Evolutionary conservation across 495 filamentous ascomycete genomes (phyloP).

Genomic region (Copromyces sp.): DNA sequence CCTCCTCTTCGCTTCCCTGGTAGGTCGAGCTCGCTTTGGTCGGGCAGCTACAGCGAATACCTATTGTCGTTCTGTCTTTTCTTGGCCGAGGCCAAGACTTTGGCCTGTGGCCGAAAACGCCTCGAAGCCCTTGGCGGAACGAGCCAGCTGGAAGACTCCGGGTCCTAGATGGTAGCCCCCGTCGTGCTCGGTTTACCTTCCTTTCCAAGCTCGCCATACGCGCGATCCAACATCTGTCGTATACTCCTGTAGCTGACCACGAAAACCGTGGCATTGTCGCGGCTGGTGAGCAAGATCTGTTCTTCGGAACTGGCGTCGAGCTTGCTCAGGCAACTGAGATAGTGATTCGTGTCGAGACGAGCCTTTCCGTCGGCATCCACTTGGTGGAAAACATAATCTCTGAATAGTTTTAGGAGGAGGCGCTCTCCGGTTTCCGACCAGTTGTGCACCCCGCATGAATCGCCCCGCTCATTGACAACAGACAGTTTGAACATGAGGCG

Average conservation of each 20-base stretch:
- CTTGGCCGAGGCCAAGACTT: not conserved
- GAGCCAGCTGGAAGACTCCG: constrained; percentile 22
- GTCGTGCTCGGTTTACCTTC: constrained; percentile 26
- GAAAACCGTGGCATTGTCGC: constrained; percentile 79
- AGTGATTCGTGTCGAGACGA: constrained; percentile 73
- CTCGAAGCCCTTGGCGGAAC: constrained; percentile 28
- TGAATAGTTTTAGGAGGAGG: constrained; percentile 87
- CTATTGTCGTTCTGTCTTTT: not conserved
- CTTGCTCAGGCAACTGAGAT: constrained; percentile 76
- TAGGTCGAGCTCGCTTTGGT: not conserved
- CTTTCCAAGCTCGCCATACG: constrained; percentile 72
- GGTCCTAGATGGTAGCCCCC: constrained; percentile 4
- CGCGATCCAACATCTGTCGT: constrained; percentile 63
- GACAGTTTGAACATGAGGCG: constrained; percentile 77
- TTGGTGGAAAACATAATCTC: constrained; percentile 95
- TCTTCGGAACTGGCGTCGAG: constrained; percentile 86
- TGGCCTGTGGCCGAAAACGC: not conserved
- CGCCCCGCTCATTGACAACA: constrained; percentile 78
- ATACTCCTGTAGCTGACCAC: constrained; percentile 81
- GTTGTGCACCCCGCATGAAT: constrained; percentile 58
- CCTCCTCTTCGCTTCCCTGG: not conserved
- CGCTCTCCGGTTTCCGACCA: constrained; percentile 88
- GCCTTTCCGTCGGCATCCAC: constrained; percentile 76
- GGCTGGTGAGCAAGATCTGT: constrained; percentile 70
- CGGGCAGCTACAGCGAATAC: not conserved